Evolutionary conservation across 768 basidiomycete genomes (phyloP).

Genomic region (Lactarius sanguifluus): DNA sequence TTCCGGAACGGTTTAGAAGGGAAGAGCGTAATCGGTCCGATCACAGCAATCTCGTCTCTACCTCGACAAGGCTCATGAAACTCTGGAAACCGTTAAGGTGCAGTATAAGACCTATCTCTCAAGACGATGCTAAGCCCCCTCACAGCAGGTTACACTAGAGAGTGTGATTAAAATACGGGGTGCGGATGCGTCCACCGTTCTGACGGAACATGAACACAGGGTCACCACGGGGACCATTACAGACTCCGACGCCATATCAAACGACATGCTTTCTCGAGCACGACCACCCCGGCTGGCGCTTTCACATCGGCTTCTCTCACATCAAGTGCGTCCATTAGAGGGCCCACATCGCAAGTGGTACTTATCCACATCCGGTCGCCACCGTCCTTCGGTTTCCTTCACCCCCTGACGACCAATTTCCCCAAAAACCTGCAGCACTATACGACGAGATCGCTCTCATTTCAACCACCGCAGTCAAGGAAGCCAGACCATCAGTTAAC

Average conservation of each 20-base stretch:
- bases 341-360: background rate
- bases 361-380: background rate
- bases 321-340: background rate
- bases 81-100: constrained; percentile 4
- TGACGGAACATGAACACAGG: background rate
- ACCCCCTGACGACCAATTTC: background rate
- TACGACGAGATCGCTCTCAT: background rate
- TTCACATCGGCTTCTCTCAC: background rate
- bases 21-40: constrained; percentile 6
- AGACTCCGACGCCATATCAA: background rate
- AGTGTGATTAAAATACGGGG: background rate
- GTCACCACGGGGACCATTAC: background rate
- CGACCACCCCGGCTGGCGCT: background rate
- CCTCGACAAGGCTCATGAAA: constrained; percentile 8
- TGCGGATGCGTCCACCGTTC: background rate
- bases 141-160: constrained; percentile 6
- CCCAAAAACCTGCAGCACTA: background rate
- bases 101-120: background rate
- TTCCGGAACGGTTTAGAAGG: constrained; percentile 2
- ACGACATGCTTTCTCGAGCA: background rate
- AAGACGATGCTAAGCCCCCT: background rate
- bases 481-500: background rate
- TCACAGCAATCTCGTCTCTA: constrained; percentile 9
- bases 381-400: background rate
- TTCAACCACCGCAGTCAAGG: background rate